These are phyloP conservation scores for Colletotrichum lentis DNA, from an alignment of 2,329 filamentous ascomycete genomes.

Conservation along the genomic window DNA sequence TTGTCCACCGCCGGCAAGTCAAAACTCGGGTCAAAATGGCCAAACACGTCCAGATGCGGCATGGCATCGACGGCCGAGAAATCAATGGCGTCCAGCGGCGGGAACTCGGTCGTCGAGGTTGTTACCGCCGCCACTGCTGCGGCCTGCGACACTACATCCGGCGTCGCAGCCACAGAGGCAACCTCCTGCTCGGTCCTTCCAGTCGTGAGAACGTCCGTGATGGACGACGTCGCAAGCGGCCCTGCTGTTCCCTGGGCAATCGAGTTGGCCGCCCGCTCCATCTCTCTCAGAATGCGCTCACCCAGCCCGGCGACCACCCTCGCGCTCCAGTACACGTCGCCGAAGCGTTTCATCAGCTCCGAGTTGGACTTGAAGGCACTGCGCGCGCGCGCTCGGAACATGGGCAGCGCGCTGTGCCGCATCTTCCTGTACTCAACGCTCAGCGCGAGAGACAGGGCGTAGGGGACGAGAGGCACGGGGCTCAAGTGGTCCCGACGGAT, in stretches of 20 bases:
- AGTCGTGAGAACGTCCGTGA: slow-evolving; percentile 12
- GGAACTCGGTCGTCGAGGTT: slow-evolving; percentile 34
- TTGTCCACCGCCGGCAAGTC: slow-evolving; percentile 63
- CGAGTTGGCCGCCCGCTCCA: slow-evolving; percentile 62
- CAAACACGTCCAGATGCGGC: slow-evolving; percentile 62
- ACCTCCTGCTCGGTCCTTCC: slow-evolving; percentile 6
- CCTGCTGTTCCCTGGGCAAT: slow-evolving; percentile 43
- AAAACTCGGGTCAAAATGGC: slow-evolving; percentile 64
- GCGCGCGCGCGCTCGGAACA: slow-evolving; percentile 65
- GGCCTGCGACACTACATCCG: slow-evolving; percentile 27
- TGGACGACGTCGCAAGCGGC: slow-evolving; percentile 13
- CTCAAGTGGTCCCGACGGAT: slow-evolving; percentile 60
- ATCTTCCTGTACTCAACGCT: slow-evolving; percentile 71
- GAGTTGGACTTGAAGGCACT: slow-evolving; percentile 64
- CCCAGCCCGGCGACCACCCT: slow-evolving; percentile 63
- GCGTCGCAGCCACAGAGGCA: slow-evolving; percentile 15
- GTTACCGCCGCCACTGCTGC: slow-evolving; percentile 2
- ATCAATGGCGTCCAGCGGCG: slow-evolving; percentile 47
- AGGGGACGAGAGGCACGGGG: slow-evolving; percentile 67
- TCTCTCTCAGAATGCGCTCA: slow-evolving; percentile 63
- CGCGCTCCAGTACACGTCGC: slow-evolving; percentile 67
- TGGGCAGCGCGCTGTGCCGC: slow-evolving; percentile 66
- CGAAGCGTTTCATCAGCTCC: slow-evolving; percentile 60
- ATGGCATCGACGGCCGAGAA: slow-evolving; percentile 54
- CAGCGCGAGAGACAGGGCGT: slow-evolving; percentile 67